Evolutionary conservation across 148 eudicot species (phyloP), one percentile per base, ranked within the genome.

Genomic region (Vaccinium myrtillus): DNA sequence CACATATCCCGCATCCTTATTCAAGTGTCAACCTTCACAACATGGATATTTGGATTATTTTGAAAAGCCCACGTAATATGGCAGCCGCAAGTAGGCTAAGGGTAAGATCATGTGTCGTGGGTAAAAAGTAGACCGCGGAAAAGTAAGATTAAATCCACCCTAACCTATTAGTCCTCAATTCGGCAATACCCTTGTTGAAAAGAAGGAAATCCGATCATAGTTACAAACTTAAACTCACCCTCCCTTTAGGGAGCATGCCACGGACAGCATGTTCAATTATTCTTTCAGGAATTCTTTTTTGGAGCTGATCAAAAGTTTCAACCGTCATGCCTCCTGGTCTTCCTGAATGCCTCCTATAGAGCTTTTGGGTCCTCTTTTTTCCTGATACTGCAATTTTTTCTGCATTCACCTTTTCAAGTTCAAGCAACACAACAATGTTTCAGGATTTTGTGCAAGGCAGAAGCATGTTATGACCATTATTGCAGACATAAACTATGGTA

Each of bases 321-420:
- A 94, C 97, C n/a, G 54, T 97, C 99, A 97, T 92, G 76, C 99
- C 98, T 87, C 99, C 99, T 39, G 99, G 99, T 84, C 99, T 94
- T 83, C 99, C 99, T 54, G 98, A 97, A 88, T 97, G 98, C 91
- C 99, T 92, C 83, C 94, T 90, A 88, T 97, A 97, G 8, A 97
- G 90, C 88, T 97, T 97, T 84, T 95, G 99, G 30, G 85, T 77
- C 89, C 95, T 90, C 89, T 97, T 97, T 87, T 94, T 97, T 50
- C 99, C 98, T 46, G 98, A 94, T 2, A 97, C 99, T 13, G 98
- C 96, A 61, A 97, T 90, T 83, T 97, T 97, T 2, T 97, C 98
- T 25, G 98, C 99, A 88, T 97, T 97, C 30, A 94, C 91, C 99
- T 94, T 81, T 87, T 85, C 15, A 51, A 83, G 30, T 84, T 71